A percentile compares a stretch with the other conserved stretches of the same genome.
Conservation (phyloP, 805 yeast species). For the Priceomyces carsonii region DNA sequence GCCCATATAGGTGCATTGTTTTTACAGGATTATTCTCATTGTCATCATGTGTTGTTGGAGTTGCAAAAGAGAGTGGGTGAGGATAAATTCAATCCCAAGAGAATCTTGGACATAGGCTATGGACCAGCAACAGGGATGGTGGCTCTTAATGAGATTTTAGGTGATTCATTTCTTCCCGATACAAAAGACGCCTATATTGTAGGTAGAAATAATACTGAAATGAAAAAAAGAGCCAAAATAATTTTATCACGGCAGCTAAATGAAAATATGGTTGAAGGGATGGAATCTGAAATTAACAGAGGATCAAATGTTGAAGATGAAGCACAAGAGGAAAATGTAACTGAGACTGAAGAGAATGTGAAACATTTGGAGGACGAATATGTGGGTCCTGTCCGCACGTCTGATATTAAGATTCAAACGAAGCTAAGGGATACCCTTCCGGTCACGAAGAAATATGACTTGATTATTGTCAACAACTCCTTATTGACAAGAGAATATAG, state of each 20-base stretch:
- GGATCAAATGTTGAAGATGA: conserved; percentile 5
- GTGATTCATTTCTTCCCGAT: conserved; percentile 58
- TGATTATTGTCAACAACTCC: conserved; percentile 83
- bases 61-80: conserved; percentile 54
- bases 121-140: conserved; percentile 94
- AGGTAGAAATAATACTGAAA: conserved; percentile 56
- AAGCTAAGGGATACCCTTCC: conserved; percentile 57
- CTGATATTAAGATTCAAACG: conserved; percentile 54
- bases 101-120: conserved; percentile 75
- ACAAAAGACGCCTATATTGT: conserved; percentile 71
- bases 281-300: conserved; percentile 7
- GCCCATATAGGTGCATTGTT: conserved; percentile 80
- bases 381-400: conserved; percentile 54
- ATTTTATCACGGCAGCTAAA: conserved; percentile 67
- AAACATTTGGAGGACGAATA: conserved; percentile 19
- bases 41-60: conserved; percentile 66
- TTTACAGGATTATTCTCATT: conserved; percentile 75
- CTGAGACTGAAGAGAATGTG: conserved; percentile 8
- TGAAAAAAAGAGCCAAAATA: conserved; percentile 80
- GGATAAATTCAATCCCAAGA: conserved; percentile 57
- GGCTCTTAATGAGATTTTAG: conserved; percentile 83
- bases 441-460: conserved; percentile 59
- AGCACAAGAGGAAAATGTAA: conserved; percentile 7
- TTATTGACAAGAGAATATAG: conserved; percentile 57
- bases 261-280: conserved; percentile 33